Conservation (phyloP, 148 eudicot genomes). For the Oxyria digyna region DNA sequence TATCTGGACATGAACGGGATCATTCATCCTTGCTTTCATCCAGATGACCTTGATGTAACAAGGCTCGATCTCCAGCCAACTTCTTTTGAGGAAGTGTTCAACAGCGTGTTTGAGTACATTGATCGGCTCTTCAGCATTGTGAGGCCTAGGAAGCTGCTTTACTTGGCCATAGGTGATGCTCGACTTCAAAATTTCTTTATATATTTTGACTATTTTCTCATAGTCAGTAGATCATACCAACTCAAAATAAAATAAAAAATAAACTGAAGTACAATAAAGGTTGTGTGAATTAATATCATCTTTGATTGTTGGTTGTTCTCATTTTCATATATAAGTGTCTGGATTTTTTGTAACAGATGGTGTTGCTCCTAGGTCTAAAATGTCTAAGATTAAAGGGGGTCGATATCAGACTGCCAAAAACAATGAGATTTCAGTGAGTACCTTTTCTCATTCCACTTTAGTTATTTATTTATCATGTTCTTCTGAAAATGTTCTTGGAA, state of each 20-base stretch:
- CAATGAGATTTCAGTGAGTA: slow-evolving; percentile 19
- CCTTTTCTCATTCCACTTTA: too few relatives aligned
- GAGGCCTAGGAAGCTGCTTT: slow-evolving; percentile 21
- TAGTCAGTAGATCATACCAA: background rate
- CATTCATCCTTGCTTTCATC: slow-evolving; percentile 35
- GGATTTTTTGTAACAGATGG: slow-evolving; percentile 24
- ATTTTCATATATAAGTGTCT: background rate
- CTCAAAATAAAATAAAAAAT: background rate
- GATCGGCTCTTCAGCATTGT: slow-evolving; percentile 28
- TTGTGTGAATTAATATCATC: background rate
- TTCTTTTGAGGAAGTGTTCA: slow-evolving; percentile 21
- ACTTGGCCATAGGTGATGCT: slow-evolving; percentile 27
- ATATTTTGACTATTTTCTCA: background rate
- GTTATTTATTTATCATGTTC: too few relatives aligned
- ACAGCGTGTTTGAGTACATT: slow-evolving; percentile 18
- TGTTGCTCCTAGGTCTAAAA: slow-evolving; percentile 39
- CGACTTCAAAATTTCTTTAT: background rate
- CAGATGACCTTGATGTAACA: slow-evolving; percentile 11
- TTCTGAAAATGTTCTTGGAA: too few relatives aligned
- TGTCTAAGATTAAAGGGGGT: slow-evolving; percentile 31
- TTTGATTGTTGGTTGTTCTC: background rate
- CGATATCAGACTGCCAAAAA: slow-evolving; percentile 21
- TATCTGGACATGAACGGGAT: slow-evolving; percentile 36
- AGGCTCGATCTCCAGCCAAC: slow-evolving; percentile 7
- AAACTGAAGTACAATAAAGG: background rate